phyloP scores from a whole-genome alignment of 306 rosid genomes.

The Herpetospermum pedunculosum region DNA sequence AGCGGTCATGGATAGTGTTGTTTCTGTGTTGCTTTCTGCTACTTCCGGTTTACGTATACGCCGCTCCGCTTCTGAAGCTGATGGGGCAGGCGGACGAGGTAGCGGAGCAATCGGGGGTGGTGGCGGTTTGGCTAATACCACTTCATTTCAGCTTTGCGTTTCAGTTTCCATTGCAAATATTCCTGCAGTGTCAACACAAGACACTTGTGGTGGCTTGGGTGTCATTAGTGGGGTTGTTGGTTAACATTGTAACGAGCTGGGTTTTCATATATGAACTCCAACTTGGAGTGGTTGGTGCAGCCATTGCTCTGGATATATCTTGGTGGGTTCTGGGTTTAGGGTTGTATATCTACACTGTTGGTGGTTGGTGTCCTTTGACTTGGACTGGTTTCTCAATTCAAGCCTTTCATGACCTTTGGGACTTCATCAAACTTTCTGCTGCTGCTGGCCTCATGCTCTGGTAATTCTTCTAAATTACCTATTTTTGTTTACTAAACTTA shows the following conservation, averaged over 20 bases:
- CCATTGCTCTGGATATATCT: constrained; percentile 47
- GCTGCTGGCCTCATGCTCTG: constrained; percentile 71
- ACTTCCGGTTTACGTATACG: constrained; percentile 40
- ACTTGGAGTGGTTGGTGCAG: constrained; percentile 54
- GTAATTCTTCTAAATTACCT: constrained; percentile 19
- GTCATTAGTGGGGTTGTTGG: constrained; percentile 23
- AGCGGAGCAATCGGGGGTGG: constrained; percentile 38
- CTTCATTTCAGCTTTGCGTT: constrained; percentile 75
- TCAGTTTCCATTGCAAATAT: constrained; percentile 58
- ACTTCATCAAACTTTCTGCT: constrained; percentile 47
- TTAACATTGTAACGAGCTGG: no score
- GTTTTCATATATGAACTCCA: constrained; percentile 31
- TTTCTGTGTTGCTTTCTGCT: constrained; percentile 23
- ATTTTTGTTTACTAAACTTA: no score
- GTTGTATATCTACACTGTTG: constrained; percentile 20
- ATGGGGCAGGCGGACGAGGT: constrained; percentile 52
- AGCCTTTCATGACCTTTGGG: constrained; percentile 66
- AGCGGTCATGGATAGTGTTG: constrained; percentile 56
- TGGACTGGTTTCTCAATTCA: constrained; percentile 51
- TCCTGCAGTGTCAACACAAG: constrained; percentile 65
- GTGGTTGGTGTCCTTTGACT: constrained; percentile 60
- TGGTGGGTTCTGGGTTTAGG: constrained; percentile 62
- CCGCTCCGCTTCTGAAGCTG: constrained; percentile 38
- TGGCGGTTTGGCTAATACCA: constrained; percentile 60
- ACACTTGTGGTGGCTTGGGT: constrained; percentile 42